A percentile compares a stretch with the other conserved stretches of the same genome.
Evolutionary conservation across 2,329 filamentous ascomycete species (phyloP).

Genomic region (Xylogone sp.): DNA sequence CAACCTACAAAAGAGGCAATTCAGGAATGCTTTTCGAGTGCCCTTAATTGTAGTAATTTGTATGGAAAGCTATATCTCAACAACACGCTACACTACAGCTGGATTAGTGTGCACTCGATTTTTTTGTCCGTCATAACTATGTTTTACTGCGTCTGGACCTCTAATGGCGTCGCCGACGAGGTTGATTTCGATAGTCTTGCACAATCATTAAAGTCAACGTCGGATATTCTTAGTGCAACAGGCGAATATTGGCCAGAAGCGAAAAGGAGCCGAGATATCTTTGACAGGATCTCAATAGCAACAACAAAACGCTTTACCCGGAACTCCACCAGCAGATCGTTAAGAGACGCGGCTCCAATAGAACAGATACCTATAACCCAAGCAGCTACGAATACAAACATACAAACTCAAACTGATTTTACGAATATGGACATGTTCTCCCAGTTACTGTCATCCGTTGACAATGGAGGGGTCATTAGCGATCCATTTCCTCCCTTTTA

Average conservation of each 20-base stretch:
- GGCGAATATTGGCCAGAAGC: conserved; percentile 50
- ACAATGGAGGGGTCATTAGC: no score
- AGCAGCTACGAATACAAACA: no score
- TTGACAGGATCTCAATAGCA: conserved; percentile 36
- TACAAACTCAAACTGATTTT: no score
- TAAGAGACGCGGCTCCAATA: no score
- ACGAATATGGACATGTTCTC: no score
- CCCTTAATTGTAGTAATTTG: conserved; percentile 35
- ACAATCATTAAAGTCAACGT: conserved; percentile 35
- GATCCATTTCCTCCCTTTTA: no score
- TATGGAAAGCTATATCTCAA: conserved; percentile 40
- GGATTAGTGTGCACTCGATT: conserved; percentile 44
- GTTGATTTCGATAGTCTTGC: conserved; percentile 37
- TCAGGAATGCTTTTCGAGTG: conserved; percentile 38
- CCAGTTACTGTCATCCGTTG: no score
- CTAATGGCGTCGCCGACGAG: conserved; percentile 35
- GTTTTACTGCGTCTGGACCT: conserved; percentile 46
- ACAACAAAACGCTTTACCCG: conserved; percentile 27
- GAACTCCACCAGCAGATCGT: no score
- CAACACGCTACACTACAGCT: conserved; percentile 42
- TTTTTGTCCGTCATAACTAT: conserved; percentile 46
- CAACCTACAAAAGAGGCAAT: conserved; percentile 39
- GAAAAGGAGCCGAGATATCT: conserved; percentile 40
- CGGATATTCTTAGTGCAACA: conserved; percentile 45
- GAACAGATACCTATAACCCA: no score